Evolutionary conservation across 352 stramenopile species (phyloP).

Genomic region (Globisporangium middletonii): DNA sequence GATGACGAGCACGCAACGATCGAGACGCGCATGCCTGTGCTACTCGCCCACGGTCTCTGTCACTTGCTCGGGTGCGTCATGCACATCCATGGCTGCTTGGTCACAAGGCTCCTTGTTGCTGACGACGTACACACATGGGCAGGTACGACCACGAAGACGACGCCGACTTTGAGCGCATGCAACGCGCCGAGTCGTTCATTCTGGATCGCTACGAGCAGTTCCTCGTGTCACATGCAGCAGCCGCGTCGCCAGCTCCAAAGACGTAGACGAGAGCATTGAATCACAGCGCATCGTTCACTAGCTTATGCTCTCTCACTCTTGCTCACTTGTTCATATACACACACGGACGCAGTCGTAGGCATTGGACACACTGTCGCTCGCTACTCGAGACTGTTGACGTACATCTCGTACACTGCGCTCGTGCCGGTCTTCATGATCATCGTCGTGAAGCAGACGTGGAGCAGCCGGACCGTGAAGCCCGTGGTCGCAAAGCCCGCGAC

Average conservation of each 20-base stretch:
- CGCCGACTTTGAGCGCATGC: constrained; percentile 71
- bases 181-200: constrained; percentile 63
- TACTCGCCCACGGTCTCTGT: constrained; percentile 75
- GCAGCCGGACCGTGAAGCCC: constrained; percentile 65
- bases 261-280: neutral
- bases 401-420: constrained; percentile 75
- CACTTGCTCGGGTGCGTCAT: constrained; percentile 70
- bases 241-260: neutral
- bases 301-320: neutral
- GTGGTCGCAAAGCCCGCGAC: constrained; percentile 76
- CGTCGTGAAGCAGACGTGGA: constrained; percentile 86
- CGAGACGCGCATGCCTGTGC: constrained; percentile 60
- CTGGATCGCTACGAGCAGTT: constrained; percentile 46
- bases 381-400: constrained; percentile 26
- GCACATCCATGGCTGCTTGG: neutral
- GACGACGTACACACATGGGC: neutral
- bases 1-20: constrained; percentile 46
- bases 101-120: neutral
- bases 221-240: constrained; percentile 16
- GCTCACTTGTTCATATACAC: neutral
- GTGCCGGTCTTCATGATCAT: constrained; percentile 90
- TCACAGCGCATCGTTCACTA: no score
- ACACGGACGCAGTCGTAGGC: no score
- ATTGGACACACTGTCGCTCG: neutral
- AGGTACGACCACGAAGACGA: constrained; percentile 83